Evolutionary conservation across 345 rosid genomes (phyloP).

Genomic region (Sonneratia caseolaris): DNA sequence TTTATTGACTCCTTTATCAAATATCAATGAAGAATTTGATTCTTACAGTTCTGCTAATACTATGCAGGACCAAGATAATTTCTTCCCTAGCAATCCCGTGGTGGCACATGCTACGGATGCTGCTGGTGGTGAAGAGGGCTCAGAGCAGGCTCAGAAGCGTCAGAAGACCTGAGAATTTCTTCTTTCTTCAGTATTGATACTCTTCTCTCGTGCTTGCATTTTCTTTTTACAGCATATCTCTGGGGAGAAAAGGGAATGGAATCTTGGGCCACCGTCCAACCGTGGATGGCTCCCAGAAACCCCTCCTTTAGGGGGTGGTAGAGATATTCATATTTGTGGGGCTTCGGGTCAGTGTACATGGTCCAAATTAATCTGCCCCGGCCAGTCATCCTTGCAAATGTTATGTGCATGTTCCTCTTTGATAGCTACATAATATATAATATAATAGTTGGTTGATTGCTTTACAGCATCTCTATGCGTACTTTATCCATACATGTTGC

Average conservation of each 20-base stretch:
- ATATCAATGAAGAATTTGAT: background rate
- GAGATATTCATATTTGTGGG: too few species aligned
- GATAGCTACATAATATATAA: background rate
- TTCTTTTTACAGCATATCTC: background rate
- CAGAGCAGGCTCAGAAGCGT: conserved; percentile 61
- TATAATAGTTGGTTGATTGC: background rate
- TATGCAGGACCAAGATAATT: conserved; percentile 34
- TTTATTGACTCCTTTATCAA: background rate
- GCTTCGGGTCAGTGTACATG: background rate
- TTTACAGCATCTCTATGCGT: background rate
- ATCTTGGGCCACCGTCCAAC: too few species aligned
- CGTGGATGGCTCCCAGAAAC: too few species aligned
- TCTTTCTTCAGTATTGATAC: background rate
- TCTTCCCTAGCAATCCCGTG: conserved; percentile 23
- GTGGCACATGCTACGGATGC: conserved; percentile 32
- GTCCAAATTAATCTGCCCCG: background rate
- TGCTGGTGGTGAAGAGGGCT: conserved; percentile 36
- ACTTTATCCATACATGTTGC: background rate
- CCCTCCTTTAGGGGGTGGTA: too few species aligned
- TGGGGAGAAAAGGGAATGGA: background rate
- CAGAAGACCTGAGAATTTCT: conserved; percentile 32
- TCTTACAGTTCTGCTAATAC: conserved; percentile 6
- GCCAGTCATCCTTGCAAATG: background rate
- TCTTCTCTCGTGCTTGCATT: background rate
- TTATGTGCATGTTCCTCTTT: background rate